These are phyloP conservation scores for Suillus paluster DNA, from an alignment of 768 basidiomycete species.

Conservation along the genomic window DNA sequence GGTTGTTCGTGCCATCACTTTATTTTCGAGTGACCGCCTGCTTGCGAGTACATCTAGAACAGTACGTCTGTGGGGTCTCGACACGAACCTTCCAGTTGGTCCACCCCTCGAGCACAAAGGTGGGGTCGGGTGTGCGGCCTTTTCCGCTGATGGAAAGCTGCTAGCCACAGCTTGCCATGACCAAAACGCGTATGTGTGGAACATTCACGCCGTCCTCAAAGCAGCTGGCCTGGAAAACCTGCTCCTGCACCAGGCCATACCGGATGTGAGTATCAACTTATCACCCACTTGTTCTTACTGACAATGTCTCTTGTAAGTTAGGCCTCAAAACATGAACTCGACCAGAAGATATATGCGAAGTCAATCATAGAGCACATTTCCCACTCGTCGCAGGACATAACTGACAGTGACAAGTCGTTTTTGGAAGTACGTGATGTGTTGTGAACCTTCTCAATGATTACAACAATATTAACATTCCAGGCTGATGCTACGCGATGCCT, in stretches of 20 bases:
- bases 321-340: neutral
- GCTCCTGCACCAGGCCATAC: too few relatives aligned
- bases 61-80: conserved; percentile 34
- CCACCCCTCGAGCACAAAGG: conserved; percentile 29
- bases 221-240: too few relatives aligned
- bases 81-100: conserved; percentile 23
- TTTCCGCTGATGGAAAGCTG: conserved; percentile 29
- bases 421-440: neutral
- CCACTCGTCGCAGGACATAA: neutral
- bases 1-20: conserved; percentile 24
- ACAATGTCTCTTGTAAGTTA: neutral
- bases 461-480: neutral
- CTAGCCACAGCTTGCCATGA: neutral
- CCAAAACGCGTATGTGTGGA: neutral
- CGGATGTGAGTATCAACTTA: neutral
- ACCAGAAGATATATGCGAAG: neutral
- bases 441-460: neutral
- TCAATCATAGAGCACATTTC: neutral
- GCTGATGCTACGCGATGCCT: neutral
- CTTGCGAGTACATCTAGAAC: conserved; percentile 35
- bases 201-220: neutral
- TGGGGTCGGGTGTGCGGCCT: conserved; percentile 28
- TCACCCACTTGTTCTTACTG: neutral
- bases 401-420: neutral
- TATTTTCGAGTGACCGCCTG: conserved; percentile 31